Evolutionary conservation across 2,329 filamentous ascomycete genomes (phyloP).

Genomic region (Phyllosticta capitalensis): DNA sequence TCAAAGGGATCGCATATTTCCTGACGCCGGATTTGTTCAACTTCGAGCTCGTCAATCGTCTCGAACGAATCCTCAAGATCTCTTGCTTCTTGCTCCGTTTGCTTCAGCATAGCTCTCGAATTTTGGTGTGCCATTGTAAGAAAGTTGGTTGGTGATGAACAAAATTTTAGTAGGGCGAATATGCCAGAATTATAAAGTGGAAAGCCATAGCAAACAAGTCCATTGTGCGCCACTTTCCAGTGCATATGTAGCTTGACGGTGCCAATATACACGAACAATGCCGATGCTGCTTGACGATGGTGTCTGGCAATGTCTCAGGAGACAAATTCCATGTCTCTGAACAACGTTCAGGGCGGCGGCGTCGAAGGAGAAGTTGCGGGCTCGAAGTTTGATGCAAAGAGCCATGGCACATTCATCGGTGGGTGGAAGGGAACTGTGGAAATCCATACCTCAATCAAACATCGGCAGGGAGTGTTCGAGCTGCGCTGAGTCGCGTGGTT

Average conservation of each 20-base stretch:
- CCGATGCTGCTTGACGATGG: not conserved
- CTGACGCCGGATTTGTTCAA: not conserved
- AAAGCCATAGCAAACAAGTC: not conserved
- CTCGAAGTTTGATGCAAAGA: no score
- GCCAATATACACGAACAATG: not conserved
- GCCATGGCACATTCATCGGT: no score
- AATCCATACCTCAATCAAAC: no score
- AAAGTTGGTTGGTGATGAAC: not conserved
- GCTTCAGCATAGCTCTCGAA: not conserved
- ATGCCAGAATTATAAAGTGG: not conserved
- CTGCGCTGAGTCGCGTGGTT: no score
- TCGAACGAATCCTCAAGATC: not conserved
- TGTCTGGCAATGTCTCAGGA: not conserved
- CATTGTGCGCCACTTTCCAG: not conserved
- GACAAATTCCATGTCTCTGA: not conserved
- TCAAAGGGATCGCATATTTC: not conserved
- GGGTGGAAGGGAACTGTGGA: no score
- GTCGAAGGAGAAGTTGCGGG: no score
- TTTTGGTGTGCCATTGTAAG: not conserved
- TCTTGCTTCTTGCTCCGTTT: not conserved
- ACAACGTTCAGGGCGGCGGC: not conserved
- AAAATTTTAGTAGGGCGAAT: not conserved
- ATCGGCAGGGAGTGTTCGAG: no score
- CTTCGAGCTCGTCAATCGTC: not conserved
- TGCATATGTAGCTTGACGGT: not conserved